Evolutionary conservation across 2,329 filamentous ascomycete species (phyloP), one percentile per base, ranked within the genome.

Genomic region (Aureobasidium mangrovei): DNA sequence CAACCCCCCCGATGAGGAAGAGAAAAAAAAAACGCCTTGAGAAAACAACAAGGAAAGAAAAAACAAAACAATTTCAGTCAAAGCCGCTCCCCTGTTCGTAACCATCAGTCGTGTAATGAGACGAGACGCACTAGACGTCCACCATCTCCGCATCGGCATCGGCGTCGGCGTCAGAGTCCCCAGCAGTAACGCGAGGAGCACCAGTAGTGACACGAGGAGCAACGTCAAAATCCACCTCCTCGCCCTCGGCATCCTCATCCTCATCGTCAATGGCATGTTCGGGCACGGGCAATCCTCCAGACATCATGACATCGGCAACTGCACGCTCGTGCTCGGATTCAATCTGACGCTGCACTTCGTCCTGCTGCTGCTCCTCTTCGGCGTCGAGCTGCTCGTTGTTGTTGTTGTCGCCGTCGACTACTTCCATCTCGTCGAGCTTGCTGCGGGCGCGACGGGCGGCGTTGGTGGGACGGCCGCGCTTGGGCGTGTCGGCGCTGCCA

Each of bases 391-490:
- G 62, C 62, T 56, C 65, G 65, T 35, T 67, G 54, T 56, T 63
- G 65, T 7, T 67, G 62, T 54, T 40, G 4, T 51, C 58, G 10
- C 61, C 61, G 5, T 57, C 57, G 41, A 57, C 67, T 59, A 60
- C 58, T 24, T 61, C 62, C 9, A 72, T 65, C 33, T 68, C 70
- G 45, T 72, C 72, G 0, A 75, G 65, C 57, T 70, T 70, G 58
- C 73, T 76, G 48, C 74, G 63, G 12, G 71, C 73, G 9, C 73
- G 65, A 31, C 67, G 55, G 29, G 63, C 55, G 31, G 58, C 41
- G 10, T 57, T 57, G 39, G 38, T 46, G 32, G 28, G 58, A 35
- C 45, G 55, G 28, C 27, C 45, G 48, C 53, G 48, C 32, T 29
- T 31, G 10, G 52, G 41, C 39, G 54, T 54, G 31, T 40, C 6